Evolutionary conservation across 345 rosid genomes (phyloP), one percentile per base, ranked within the genome.

Genomic region (Euphorbia peplus): DNA sequence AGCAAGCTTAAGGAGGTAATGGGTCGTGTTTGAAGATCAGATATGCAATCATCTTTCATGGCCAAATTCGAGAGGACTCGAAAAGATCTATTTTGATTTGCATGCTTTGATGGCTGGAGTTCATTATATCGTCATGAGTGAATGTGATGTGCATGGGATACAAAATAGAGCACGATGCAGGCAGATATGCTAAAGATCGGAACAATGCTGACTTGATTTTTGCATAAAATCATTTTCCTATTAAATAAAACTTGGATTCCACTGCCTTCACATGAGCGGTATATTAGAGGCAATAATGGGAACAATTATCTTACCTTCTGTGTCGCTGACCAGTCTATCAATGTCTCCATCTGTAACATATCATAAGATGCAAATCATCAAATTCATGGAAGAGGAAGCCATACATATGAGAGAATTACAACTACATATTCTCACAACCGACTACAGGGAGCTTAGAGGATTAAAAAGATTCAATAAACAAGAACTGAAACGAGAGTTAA

Each of bases 321-420:
- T 93, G 42, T 82, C 96, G 71, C 82, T 86, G 55, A 82, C 95
- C 60, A 93, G 88, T 70, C 77, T 87, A 60, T 91, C 97, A 61
- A 93, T 80, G 74, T 93, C 92, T 8, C 80, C 79, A 74, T 88
- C 96, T 89, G 83, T 63, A 52, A 70, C 46, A 67, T 4, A 69
- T 9, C 58, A 73, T 25, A 39, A 59, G 37, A 39, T 64, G 13
- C 35, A 48, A 37, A 66, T 70, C 24, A 64, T 44, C 41, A 42
- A 14, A 55, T 22, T 26, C 26, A 50, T 50, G 70, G 18, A n/a
- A 6, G 8, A 47, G 48, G 24, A 21, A 21, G 50, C 30, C 58
- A 62, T 61, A 64, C 44, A 28, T 11, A 48, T 5, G 15, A 7
- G 39, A 57, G 0, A 0, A 44, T 6, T 15, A 28, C 22, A 51